These are phyloP conservation scores for Carallia brachiata DNA, from an alignment of 345 rosid species.

Conservation along the genomic window DNA sequence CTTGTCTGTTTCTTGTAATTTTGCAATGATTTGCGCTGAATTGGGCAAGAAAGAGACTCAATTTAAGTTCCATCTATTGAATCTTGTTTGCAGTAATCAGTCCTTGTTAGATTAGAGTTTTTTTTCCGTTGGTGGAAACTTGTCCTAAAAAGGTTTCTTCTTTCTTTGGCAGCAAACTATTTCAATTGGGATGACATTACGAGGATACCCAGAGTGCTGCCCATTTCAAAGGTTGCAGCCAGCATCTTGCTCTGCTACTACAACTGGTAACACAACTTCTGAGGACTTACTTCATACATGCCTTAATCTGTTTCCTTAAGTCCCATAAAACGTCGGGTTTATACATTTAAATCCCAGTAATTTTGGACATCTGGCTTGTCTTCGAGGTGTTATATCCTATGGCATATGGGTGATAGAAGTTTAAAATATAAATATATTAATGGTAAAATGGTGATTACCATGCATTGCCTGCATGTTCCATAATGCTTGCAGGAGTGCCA, in stretches of 20 bases:
- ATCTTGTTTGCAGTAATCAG: no score
- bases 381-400: neutral
- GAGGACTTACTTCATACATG: neutral
- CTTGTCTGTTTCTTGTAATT: no score
- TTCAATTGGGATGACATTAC: constrained; percentile 27
- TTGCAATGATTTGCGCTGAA: no score
- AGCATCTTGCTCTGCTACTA: constrained; percentile 27
- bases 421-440: neutral
- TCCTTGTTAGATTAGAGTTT: neutral
- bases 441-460: neutral
- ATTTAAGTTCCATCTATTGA: no score
- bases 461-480: neutral
- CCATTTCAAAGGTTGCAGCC: constrained; percentile 30
- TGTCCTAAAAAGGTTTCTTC: neutral
- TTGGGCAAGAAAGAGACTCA: no score
- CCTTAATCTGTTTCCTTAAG: neutral
- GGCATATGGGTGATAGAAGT: neutral
- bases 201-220: constrained; percentile 31
- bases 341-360: neutral
- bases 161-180: constrained; percentile 28
- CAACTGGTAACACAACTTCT: constrained; percentile 25
- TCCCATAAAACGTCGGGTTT: neutral
- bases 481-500: constrained; percentile 26
- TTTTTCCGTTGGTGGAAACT: neutral
- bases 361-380: neutral